Evolutionary conservation across 2,329 filamentous ascomycete genomes (phyloP), one percentile per base, ranked within the genome.

Genomic region (Penicillium sp.): DNA sequence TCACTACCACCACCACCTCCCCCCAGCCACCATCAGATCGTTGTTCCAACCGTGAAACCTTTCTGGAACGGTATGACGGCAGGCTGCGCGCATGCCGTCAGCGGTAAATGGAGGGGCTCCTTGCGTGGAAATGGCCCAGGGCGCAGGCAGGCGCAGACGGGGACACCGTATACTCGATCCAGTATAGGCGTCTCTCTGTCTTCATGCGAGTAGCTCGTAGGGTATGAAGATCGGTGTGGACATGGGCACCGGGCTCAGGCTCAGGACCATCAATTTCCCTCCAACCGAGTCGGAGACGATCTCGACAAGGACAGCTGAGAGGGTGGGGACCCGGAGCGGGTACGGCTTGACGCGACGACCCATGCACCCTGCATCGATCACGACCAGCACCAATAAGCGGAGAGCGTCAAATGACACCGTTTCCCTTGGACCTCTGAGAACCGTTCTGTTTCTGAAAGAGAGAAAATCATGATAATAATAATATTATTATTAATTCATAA

Each of bases 351-450:
- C 48, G 51, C 48, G 49, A 59, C 41, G 55, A 52, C 54, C 43
- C 40, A 27, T 53, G 46, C 58, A 60, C 58, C 59, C 59, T 60
- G 58, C 60, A 62, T 63, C 55, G 54, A 63, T 63, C 61, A 60
- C 26, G 27, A 36, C 29, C 15, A 45, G 29, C 17, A 33, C 51
- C 50, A 55, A 56, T 52, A 24, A 40, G 36, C 21, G 13, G 6
- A 30, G n/a, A 33, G 21, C 12, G 18, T 42, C 24, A 20, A 48
- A 51, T 56, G 54, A 26, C 48, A 50, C 53, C 51, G 49, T 53
- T 56, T 49, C 47, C 12, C 43, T 52, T 33, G 40, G 41, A 24
- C 37, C 53, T 41, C 34, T 43, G 30, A 23, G 27, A 29, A 33
- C n/a, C n/a, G n/a, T n/a, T n/a, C n/a, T n/a, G n/a, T n/a, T 21